Evolutionary conservation across 345 rosid species (phyloP).

Genomic region (Anacardium occidentale): DNA sequence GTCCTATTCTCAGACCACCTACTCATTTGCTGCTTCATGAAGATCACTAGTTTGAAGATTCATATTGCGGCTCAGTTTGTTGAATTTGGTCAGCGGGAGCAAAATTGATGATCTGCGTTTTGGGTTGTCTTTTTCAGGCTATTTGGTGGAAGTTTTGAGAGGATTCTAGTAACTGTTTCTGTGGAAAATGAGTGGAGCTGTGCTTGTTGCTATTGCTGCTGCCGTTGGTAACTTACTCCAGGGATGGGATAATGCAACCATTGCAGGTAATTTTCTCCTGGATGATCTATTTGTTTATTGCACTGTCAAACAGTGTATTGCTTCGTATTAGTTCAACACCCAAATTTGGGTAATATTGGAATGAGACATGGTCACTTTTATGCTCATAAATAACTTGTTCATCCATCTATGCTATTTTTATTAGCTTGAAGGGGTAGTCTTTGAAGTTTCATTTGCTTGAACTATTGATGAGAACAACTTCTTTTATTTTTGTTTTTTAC

Average conservation of each 20-base stretch:
- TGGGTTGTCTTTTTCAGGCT: constrained; percentile 29
- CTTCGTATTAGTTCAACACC: not conserved
- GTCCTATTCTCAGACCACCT: not conserved
- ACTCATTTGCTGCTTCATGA: constrained; percentile 7
- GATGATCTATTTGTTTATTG: constrained; percentile 2
- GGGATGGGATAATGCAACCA: constrained; percentile 99
- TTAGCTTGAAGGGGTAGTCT: constrained; percentile 18
- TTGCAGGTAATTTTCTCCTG: constrained; percentile 63
- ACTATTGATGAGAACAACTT: not conserved
- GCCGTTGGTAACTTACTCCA: constrained; percentile 92
- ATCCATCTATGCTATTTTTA: not conserved
- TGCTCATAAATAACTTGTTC: not conserved
- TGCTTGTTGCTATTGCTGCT: constrained; percentile 84
- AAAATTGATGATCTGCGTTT: constrained; percentile 29
- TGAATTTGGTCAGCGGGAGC: constrained; percentile 16
- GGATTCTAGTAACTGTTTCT: constrained; percentile 26
- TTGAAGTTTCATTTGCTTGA: constrained; percentile 2
- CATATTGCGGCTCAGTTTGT: constrained; percentile 19
- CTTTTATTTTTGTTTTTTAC: no score
- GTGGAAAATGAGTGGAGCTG: constrained; percentile 74
- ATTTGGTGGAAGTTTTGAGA: constrained; percentile 16
- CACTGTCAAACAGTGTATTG: constrained; percentile 10
- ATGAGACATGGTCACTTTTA: constrained; percentile 6
- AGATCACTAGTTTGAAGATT: not conserved
- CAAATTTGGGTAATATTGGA: not conserved